Evolutionary conservation across 225 moss, liverwort and hornwort genomes (phyloP).

Genomic region (Thuidium tamariscinum): DNA sequence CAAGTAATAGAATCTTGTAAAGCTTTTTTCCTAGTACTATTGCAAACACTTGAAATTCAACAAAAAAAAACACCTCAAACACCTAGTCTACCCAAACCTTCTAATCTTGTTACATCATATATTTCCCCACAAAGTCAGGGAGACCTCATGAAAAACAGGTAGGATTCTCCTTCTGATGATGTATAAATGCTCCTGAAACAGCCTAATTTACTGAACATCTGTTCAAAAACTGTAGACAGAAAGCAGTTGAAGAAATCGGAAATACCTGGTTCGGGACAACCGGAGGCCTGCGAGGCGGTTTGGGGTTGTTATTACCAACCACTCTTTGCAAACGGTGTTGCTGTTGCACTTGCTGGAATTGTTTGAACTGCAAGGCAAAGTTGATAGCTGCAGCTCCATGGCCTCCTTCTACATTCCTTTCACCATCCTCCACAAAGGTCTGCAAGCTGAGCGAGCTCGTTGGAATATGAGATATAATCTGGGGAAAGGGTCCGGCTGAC

Average conservation of each 20-base stretch:
- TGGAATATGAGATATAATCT: constrained; percentile 49
- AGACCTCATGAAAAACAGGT: neutral
- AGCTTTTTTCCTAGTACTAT: too few species aligned
- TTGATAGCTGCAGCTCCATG: constrained; percentile 53
- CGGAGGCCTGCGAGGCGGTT: constrained; percentile 37
- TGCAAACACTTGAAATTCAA: too few species aligned
- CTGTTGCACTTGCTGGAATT: constrained; percentile 80
- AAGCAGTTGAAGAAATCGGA: neutral
- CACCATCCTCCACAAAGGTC: constrained; percentile 34
- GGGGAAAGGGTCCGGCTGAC: constrained; percentile 72
- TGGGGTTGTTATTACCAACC: neutral
- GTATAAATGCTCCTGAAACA: neutral
- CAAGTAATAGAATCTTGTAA: too few species aligned
- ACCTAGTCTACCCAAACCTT: too few species aligned
- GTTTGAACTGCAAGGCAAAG: constrained; percentile 64
- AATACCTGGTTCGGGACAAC: constrained; percentile 27
- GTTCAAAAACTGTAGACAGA: neutral
- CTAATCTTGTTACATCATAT: too few species aligned
- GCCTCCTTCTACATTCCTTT: constrained; percentile 30
- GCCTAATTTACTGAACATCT: neutral
- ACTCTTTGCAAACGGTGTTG: constrained; percentile 35
- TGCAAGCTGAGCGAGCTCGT: constrained; percentile 12
- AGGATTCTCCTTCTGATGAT: neutral
- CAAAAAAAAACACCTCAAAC: too few species aligned
- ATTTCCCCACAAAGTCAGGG: too few species aligned